Conservation (phyloP, 2,329 filamentous ascomycete genomes). For the Gaeumannomyces tritici region DNA sequence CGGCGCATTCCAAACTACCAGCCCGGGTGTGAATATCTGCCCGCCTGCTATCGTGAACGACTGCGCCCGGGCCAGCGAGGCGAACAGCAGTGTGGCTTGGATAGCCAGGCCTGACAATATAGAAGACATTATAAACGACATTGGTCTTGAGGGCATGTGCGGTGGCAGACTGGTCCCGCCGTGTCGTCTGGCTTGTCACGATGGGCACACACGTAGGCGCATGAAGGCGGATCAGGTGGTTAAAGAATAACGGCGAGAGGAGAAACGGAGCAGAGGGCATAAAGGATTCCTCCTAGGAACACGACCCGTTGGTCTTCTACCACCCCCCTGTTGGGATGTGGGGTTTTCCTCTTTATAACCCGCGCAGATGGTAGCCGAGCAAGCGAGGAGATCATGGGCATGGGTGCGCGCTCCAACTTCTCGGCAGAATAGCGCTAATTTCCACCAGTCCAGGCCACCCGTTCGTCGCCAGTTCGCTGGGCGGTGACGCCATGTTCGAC, state of each 20-base stretch:
- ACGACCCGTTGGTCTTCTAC: not conserved
- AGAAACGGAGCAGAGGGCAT: not conserved
- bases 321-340: too few species aligned
- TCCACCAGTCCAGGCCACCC: not conserved
- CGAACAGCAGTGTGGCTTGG: slow-evolving; percentile 7
- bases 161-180: not conserved
- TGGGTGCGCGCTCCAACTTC: not conserved
- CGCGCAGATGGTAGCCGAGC: too few species aligned
- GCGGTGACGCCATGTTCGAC: not conserved
- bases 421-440: not conserved
- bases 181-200: not conserved
- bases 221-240: not conserved
- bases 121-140: not conserved
- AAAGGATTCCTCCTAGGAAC: not conserved
- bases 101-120: not conserved
- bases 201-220: not conserved
- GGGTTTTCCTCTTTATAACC: too few species aligned
- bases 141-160: not conserved
- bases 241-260: not conserved
- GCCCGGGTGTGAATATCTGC: slow-evolving; percentile 60
- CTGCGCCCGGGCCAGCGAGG: slow-evolving; percentile 18
- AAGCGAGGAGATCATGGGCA: not conserved
- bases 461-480: not conserved
- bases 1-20: slow-evolving; percentile 56
- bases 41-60: slow-evolving; percentile 52